Evolutionary conservation across 2,329 filamentous ascomycete genomes (phyloP).

Genomic region (Neofusicoccum sp.): DNA sequence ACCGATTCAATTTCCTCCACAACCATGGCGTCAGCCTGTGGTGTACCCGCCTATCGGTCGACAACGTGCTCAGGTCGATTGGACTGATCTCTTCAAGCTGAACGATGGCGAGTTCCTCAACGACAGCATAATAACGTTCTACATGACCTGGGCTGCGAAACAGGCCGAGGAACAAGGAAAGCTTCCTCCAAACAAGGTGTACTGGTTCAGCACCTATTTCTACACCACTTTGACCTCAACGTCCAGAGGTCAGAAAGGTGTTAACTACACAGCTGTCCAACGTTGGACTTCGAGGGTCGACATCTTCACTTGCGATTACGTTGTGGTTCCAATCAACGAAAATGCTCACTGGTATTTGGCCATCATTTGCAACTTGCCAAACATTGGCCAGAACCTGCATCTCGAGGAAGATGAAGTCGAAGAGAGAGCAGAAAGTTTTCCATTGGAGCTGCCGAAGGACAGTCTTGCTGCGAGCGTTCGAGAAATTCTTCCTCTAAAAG

Average conservation of each 20-base stretch:
- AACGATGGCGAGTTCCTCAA: conserved; percentile 87
- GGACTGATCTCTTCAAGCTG: conserved; percentile 70
- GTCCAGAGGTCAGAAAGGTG: conserved; percentile 48
- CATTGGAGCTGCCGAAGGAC: not conserved
- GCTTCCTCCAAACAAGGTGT: conserved; percentile 61
- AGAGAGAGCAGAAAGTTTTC: not conserved
- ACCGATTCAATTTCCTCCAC: too few relatives aligned
- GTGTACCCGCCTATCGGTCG: conserved; percentile 60
- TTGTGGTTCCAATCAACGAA: conserved; percentile 90
- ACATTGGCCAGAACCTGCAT: conserved; percentile 44
- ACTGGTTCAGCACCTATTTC: conserved; percentile 93
- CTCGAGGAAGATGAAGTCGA: not conserved
- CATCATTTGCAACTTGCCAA: conserved; percentile 85
- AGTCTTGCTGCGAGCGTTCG: not conserved
- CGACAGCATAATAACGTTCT: conserved; percentile 88
- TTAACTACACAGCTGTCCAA: conserved; percentile 83
- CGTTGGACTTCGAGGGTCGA: conserved; percentile 86
- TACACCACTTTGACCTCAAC: conserved; percentile 64
- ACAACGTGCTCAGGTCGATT: conserved; percentile 65
- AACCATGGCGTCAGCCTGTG: conserved; percentile 51
- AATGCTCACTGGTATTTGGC: conserved; percentile 88
- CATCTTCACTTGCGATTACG: conserved; percentile 80
- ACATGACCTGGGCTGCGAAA: conserved; percentile 50
- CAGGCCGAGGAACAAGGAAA: not conserved
- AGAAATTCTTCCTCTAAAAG: not conserved